Conservation (phyloP, 2,329 filamentous ascomycete genomes). For the Monilinia fructigena region DNA sequence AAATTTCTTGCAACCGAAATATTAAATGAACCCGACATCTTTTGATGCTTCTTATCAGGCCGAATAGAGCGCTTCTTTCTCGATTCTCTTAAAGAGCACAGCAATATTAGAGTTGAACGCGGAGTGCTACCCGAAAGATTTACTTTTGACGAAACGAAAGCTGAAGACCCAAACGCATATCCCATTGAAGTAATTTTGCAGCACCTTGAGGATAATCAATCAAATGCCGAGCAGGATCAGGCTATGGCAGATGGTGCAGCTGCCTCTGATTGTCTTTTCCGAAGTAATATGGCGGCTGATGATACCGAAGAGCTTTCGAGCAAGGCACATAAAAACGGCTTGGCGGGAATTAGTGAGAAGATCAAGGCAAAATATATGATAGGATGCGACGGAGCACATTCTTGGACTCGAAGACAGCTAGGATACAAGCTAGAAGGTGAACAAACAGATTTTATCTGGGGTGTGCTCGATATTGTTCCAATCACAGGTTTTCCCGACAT, state of each 20-base stretch:
- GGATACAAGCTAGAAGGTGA: slow-evolving; percentile 59
- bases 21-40: neutral
- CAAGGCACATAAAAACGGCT: slow-evolving; percentile 39
- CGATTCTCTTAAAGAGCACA: slow-evolving; percentile 56
- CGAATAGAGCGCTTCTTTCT: slow-evolving; percentile 67
- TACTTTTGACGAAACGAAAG: slow-evolving; percentile 51
- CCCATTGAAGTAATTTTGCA: slow-evolving; percentile 60
- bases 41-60: slow-evolving; percentile 21
- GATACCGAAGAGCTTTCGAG: slow-evolving; percentile 55
- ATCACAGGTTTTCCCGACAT: slow-evolving; percentile 57
- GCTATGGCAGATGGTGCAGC: slow-evolving; percentile 34
- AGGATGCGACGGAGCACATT: slow-evolving; percentile 59
- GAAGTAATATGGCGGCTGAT: slow-evolving; percentile 57
- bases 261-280: slow-evolving; percentile 53
- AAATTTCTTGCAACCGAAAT: neutral
- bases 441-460: slow-evolving; percentile 56
- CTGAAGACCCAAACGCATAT: slow-evolving; percentile 53
- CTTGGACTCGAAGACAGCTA: slow-evolving; percentile 50
- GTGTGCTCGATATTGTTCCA: slow-evolving; percentile 50
- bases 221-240: slow-evolving; percentile 49
- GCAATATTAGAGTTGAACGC: slow-evolving; percentile 57
- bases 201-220: slow-evolving; percentile 57
- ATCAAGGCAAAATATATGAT: slow-evolving; percentile 64
- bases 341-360: slow-evolving; percentile 50
- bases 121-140: slow-evolving; percentile 57